Base-by-base conservation (phyloP, 2,329 filamentous ascomycete species). In the Calonectria fujianensis region DNA sequence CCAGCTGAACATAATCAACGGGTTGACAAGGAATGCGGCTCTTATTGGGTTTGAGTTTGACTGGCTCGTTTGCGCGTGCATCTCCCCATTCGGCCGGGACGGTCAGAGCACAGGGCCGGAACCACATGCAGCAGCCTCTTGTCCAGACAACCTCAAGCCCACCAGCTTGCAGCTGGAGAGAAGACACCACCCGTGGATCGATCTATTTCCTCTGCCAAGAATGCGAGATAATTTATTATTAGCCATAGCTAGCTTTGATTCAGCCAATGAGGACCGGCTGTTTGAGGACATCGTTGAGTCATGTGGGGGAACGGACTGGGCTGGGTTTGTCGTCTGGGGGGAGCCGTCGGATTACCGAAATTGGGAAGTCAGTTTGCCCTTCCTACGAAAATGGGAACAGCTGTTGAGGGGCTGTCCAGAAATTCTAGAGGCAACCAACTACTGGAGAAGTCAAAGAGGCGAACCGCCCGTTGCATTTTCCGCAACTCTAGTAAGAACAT, bases 111-210 rank as follows among this genome's bases (percentile, higher is more conserved):
- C 45, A 13, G 24, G 20, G 20, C 45, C n/a, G 11, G 48, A 14
- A 16, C n/a, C n/a, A 1, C 52, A 35, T 35, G 18, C 18, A 27
- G 18, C 14, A 65, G 7, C 61, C 2, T 29, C n/a, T 27, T 65
- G 20, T n/a, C 61, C 61, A 18, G 14, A 31, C 18, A 50, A 9
- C 13, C 39, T 65, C 18, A n/a, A 9, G 27, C 61, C 61, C 2
- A 65, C 61, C 9, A 35, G 27, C 1, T 18, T 65, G 1, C 61
- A 65, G 10, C 39, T 48, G 61, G 20, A n/a, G 6, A 48, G 27
- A 4, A 39, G 24, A 14, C 64, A 67, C 14, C 63, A 67, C 32
- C 64, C 48, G 20, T 54, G 64, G 48, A 39, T 67, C 32, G 64
- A 67, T 41, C 64, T 54, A 20, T 67, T 54, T 9, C 48, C 48